Conservation (phyloP, 2,329 filamentous ascomycete genomes). For the Aspergillus ochraceus region DNA sequence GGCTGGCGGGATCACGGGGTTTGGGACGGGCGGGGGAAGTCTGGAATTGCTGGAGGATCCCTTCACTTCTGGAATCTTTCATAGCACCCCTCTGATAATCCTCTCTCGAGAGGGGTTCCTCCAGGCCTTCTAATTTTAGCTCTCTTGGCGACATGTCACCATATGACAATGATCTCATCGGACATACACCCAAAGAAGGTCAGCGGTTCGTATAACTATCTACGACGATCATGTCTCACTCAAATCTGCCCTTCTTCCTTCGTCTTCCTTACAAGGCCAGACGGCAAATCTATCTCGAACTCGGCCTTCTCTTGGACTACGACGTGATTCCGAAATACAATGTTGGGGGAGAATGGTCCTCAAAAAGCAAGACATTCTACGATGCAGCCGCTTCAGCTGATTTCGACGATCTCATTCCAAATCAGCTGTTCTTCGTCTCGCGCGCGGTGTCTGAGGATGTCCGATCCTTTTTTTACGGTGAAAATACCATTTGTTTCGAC, state of each 20-base stretch:
- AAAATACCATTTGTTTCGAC: background rate
- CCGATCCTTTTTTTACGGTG: background rate
- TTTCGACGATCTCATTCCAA: background rate
- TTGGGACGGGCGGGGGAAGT: background rate
- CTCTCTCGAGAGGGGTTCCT: too few relatives aligned
- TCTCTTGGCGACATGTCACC: too few relatives aligned
- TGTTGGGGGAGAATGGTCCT: background rate
- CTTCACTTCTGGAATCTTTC: too few relatives aligned
- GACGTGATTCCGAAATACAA: background rate
- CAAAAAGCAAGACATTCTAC: background rate
- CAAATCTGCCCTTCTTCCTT: background rate
- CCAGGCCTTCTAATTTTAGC: too few relatives aligned
- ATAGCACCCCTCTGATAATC: too few relatives aligned
- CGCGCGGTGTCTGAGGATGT: conserved; percentile 2
- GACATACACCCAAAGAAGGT: too few relatives aligned
- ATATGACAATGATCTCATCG: too few relatives aligned
- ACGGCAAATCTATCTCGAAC: background rate
- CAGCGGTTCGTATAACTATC: too few relatives aligned
- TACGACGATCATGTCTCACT: too few relatives aligned
- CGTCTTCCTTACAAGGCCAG: background rate
- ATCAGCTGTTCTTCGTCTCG: conserved; percentile 8
- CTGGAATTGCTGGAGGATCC: too few relatives aligned
- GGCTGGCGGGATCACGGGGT: conserved; percentile 7
- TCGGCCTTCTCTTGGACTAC: background rate
- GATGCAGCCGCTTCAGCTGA: too few relatives aligned